Base-by-base conservation (phyloP, 2,329 filamentous ascomycete species). In the Cladosporium sp. region DNA sequence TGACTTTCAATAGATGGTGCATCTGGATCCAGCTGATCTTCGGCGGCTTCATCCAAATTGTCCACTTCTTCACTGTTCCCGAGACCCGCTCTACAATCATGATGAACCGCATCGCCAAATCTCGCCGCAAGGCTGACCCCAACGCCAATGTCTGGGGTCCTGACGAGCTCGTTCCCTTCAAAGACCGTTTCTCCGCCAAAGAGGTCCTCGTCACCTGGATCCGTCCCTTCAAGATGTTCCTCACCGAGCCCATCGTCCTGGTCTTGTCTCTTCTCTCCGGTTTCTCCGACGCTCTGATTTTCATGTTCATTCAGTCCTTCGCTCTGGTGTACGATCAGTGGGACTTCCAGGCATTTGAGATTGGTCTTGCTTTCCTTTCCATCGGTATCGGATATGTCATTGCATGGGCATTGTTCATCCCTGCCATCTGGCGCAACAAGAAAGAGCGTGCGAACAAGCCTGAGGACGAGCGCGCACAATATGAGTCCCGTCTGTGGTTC, bases 11-110 rank as follows among this genome's bases (percentile, higher is more conserved):
- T 57, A 74, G 86, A 72, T 93, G 90, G 90, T 87, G 83, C 63
- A 93, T 95, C 75, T 96, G 92, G 92, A 91, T 95, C 67, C 92
- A 96, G 78, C 86, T 95, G 70, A 93, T 94, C 72, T 88, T 95
- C 62, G 91, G 91, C 34, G 90, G 81, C 6, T 83, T 86, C 58
- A 86, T 93, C 14, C 91, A 94, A 74, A 28, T 86, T 4, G 74
- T 91, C 4, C 76, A 78, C 67, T 76, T 75, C 69, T 72, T 89
- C 58, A 74, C 91, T 62, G 91, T 95, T 1, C 92, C 91, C 0
- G 92, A 96, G 76, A 96, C 92, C 0, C 85, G 92, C 64, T 87
- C 88, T 0, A 94, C 90, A 2, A 87, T 93, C 68, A 84, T 95
- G 81, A 88, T 96, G 83, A 89, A 95, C 79, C 82, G 82, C 1